A percentile compares a stretch with the other conserved stretches of the same genome.
phyloP scores from a whole-genome alignment of 352 stramenopile genomes.

The Phytopythium boreale region DNA sequence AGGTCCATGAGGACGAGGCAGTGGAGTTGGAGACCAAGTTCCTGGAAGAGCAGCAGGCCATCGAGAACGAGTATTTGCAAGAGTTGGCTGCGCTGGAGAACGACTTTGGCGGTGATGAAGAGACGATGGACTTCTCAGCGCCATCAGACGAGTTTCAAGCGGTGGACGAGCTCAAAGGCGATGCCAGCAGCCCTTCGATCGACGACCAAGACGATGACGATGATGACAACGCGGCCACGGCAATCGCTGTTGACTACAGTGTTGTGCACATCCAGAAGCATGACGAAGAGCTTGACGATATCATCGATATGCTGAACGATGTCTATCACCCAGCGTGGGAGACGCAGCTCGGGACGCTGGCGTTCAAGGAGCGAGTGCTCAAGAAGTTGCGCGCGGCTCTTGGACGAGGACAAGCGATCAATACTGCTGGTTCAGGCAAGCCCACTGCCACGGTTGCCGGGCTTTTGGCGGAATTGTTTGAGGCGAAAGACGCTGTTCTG shows the following conservation, averaged over 20 bases:
- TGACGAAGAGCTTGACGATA: conserved; percentile 16
- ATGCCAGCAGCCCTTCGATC: conserved; percentile 3
- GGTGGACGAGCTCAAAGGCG: conserved; percentile 6
- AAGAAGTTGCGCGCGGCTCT: conserved; percentile 14
- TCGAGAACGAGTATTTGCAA: conserved; percentile 54
- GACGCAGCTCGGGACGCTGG: conserved; percentile 18
- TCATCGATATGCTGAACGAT: conserved; percentile 32
- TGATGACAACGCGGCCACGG: background rate
- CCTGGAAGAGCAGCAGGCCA: conserved; percentile 36
- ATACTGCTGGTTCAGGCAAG: background rate
- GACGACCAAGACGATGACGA: background rate
- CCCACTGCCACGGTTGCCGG: background rate
- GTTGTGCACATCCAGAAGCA: background rate
- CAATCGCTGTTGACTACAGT: background rate
- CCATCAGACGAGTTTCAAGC: conserved; percentile 8
- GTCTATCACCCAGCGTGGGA: conserved; percentile 32
- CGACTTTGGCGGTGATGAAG: conserved; percentile 33
- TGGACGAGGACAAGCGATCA: background rate
- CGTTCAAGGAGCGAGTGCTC: conserved; percentile 24
- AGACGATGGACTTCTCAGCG: conserved; percentile 25
- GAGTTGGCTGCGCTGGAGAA: conserved; percentile 44
- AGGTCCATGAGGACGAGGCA: conserved; percentile 20
- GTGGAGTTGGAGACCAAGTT: conserved; percentile 38
- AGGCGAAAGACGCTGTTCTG: conserved; percentile 23
- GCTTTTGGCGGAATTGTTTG: background rate